Evolutionary conservation across 1,284 basidiomycete species (phyloP).

Genomic region (Malassezia restricta): DNA sequence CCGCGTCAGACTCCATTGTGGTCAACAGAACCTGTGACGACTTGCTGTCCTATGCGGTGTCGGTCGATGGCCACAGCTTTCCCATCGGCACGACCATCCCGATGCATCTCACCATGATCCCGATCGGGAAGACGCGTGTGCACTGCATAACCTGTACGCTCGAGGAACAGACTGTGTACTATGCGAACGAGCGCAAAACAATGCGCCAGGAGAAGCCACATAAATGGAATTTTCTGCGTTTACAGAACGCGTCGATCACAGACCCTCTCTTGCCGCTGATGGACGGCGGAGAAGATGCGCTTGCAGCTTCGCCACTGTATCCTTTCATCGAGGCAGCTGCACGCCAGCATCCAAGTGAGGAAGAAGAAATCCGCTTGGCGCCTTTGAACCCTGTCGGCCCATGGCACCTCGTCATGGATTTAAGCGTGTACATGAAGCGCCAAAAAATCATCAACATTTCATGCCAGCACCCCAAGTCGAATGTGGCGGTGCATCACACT

Average conservation of each 20-base stretch:
- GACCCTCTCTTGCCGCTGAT: slow-evolving; percentile 58
- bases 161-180: slow-evolving; percentile 57
- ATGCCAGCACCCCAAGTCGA: slow-evolving; percentile 68
- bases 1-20: slow-evolving; percentile 68
- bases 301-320: slow-evolving; percentile 47
- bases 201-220: slow-evolving; percentile 63
- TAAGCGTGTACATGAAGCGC: slow-evolving; percentile 36
- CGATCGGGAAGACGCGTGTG: slow-evolving; percentile 68
- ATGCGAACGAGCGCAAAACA: slow-evolving; percentile 50
- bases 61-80: slow-evolving; percentile 58
- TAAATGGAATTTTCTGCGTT: slow-evolving; percentile 58
- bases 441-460: slow-evolving; percentile 58
- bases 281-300: slow-evolving; percentile 49
- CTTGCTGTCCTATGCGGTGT: slow-evolving; percentile 69
- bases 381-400: slow-evolving; percentile 52
- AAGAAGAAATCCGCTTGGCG: slow-evolving; percentile 46
- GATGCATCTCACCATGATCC: slow-evolving; percentile 68
- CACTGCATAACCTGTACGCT: slow-evolving; percentile 65
- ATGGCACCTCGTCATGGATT: slow-evolving; percentile 50
- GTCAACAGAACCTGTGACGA: slow-evolving; percentile 86
- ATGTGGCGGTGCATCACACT: slow-evolving; percentile 65
- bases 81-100: slow-evolving; percentile 68
- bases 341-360: slow-evolving; percentile 22
- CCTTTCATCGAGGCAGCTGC: slow-evolving; percentile 32
- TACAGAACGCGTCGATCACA: slow-evolving; percentile 53